A percentile compares a stretch with the other conserved stretches of the same genome.
Conservation (phyloP, 2,329 filamentous ascomycete species). For the Aschersonia sp. region DNA sequence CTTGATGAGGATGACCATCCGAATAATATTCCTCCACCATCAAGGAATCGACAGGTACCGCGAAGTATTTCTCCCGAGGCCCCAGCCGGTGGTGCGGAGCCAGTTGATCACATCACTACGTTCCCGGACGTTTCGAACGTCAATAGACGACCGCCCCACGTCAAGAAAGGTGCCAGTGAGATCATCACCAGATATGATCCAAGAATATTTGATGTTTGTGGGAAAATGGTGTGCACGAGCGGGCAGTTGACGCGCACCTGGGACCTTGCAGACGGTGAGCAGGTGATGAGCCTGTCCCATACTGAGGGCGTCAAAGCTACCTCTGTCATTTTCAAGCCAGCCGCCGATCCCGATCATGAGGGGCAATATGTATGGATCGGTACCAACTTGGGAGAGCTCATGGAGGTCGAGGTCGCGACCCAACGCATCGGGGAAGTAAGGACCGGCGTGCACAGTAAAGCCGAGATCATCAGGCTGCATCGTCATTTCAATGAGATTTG, state of each 20-base stretch:
- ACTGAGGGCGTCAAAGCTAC: slow-evolving; percentile 75
- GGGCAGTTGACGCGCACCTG: slow-evolving; percentile 80
- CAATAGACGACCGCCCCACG: slow-evolving; percentile 69
- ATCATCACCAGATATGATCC: slow-evolving; percentile 80
- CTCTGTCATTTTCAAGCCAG: slow-evolving; percentile 74
- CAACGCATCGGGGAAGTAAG: slow-evolving; percentile 58
- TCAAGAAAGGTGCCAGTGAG: slow-evolving; percentile 57
- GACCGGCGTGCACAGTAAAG: slow-evolving; percentile 57
- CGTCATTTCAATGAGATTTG: slow-evolving; percentile 82
- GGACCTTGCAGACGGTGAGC: slow-evolving; percentile 70
- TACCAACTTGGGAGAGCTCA: slow-evolving; percentile 73
- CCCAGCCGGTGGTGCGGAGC: slow-evolving; percentile 20
- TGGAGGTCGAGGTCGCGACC: slow-evolving; percentile 71
- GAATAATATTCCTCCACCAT: slow-evolving; percentile 5
- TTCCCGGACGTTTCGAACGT: slow-evolving; percentile 76
- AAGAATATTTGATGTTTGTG: slow-evolving; percentile 74
- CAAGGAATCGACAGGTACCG: not conserved
- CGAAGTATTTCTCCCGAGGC: slow-evolving; percentile 6
- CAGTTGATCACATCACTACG: slow-evolving; percentile 38
- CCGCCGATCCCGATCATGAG: slow-evolving; percentile 61
- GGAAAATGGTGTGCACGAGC: slow-evolving; percentile 73
- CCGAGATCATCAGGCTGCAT: slow-evolving; percentile 72
- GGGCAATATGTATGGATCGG: slow-evolving; percentile 79
- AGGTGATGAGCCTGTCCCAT: slow-evolving; percentile 67
- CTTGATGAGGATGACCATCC: slow-evolving; percentile 10